Evolutionary conservation across 352 stramenopile genomes (phyloP).

Genomic region (Pythium inflatum): DNA sequence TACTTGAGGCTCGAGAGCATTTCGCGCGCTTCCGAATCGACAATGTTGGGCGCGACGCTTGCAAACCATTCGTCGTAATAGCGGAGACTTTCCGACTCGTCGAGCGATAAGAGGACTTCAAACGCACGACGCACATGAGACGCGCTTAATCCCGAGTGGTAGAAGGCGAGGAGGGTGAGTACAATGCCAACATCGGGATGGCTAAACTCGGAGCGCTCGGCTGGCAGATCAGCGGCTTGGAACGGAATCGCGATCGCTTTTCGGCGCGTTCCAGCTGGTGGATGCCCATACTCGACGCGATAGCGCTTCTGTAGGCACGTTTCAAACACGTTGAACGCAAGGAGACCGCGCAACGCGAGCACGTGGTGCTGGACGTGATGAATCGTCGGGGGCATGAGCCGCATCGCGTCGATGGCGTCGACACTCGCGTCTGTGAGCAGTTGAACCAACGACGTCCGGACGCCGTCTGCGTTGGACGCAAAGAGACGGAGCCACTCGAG

Average conservation of each 20-base stretch:
- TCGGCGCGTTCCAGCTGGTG: conserved; percentile 33
- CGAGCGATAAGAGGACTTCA: conserved; percentile 58
- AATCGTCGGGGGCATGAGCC: conserved; percentile 23
- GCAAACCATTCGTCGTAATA: conserved; percentile 77
- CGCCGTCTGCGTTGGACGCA: neutral
- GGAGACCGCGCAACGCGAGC: conserved; percentile 69
- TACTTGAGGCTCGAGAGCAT: conserved; percentile 65
- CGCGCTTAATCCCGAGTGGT: conserved; percentile 66
- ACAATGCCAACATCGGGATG: conserved; percentile 86
- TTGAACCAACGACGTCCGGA: conserved; percentile 35
- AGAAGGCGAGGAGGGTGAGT: conserved; percentile 87
- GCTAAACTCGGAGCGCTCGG: conserved; percentile 85
- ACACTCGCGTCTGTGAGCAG: conserved; percentile 42
- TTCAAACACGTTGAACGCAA: conserved; percentile 78
- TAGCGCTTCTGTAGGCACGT: conserved; percentile 88
- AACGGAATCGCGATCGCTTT: conserved; percentile 90
- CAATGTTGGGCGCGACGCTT: conserved; percentile 39
- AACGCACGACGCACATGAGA: conserved; percentile 62
- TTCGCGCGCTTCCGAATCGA: conserved; percentile 23
- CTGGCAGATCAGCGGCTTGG: conserved; percentile 78
- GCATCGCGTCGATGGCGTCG: conserved; percentile 31
- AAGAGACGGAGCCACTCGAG: conserved; percentile 65
- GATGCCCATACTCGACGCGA: conserved; percentile 81
- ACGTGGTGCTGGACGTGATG: conserved; percentile 42
- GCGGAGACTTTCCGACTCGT: conserved; percentile 59